Conservation (phyloP, 2,329 filamentous ascomycete genomes). For the Herpotrichia juniperi region DNA sequence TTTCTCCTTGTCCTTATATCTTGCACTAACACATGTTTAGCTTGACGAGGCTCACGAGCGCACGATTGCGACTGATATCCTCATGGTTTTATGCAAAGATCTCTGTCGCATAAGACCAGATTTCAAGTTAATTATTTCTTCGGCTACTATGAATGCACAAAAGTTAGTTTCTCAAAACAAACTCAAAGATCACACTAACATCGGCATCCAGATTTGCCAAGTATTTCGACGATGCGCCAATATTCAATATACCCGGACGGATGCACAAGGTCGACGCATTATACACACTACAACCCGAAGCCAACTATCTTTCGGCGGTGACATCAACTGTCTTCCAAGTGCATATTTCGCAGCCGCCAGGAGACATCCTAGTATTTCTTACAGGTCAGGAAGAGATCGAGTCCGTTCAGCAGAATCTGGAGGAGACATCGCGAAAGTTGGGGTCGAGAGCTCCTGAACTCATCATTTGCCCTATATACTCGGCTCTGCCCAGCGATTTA, state of each 20-base stretch:
- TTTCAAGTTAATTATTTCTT: conserved; percentile 88
- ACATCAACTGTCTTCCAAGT: conserved; percentile 96
- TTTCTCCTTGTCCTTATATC: too few species aligned
- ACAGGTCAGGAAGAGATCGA: conserved; percentile 98
- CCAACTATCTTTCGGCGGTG: conserved; percentile 89
- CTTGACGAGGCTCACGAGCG: conserved; percentile 98
- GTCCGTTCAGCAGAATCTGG: conserved; percentile 79
- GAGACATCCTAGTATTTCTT: conserved; percentile 92
- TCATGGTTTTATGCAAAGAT: conserved; percentile 88
- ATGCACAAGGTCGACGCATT: conserved; percentile 88
- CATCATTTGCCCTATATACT: conserved; percentile 91
- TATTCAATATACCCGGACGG: conserved; percentile 92
- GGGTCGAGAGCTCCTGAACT: conserved; percentile 85
- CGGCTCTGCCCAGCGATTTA: conserved; percentile 86
- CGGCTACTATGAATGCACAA: conserved; percentile 90
- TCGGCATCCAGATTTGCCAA: too few species aligned
- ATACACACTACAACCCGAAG: conserved; percentile 83
- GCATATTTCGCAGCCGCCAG: conserved; percentile 79
- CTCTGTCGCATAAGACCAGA: conserved; percentile 82
- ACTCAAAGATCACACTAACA: too few species aligned
- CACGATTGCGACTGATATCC: conserved; percentile 87
- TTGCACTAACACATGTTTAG: too few species aligned
- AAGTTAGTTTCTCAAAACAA: too few species aligned
- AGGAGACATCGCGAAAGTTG: conserved; percentile 85
- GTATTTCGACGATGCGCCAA: conserved; percentile 91